Base-by-base conservation (phyloP, 352 stramenopile genomes). In the Globisporangium ultimum region DNA sequence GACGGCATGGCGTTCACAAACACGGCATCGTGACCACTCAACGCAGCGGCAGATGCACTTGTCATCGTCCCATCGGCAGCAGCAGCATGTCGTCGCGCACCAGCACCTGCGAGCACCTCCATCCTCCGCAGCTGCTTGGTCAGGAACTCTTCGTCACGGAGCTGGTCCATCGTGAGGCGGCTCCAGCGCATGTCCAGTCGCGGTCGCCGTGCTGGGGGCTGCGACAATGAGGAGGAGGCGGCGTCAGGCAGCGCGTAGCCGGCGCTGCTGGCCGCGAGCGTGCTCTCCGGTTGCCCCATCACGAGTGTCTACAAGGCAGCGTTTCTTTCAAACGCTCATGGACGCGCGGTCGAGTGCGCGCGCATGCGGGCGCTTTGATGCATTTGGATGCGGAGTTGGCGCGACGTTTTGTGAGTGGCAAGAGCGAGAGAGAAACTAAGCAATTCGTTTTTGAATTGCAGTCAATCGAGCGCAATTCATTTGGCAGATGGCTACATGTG, bases 111-210 rank as follows among this genome's bases (percentile, higher is more conserved):
- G 2, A 78, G 60, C 20, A 63, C 74, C 60, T 91, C 79, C 49
- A 87, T 69, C 3, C 80, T 80, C 40, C 76, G 74, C 43, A 86
- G 50, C 55, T 93, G 80, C 53, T 89, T 86, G 24, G 60, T 66
- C 34, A 93, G 62, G 28, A 91, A 93, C 46, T 82, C 78, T 21
- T 88, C 79, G 48, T 91, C 74, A 20, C 65, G 63, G 32, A 91
- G 67, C 50, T 90, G 81, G 5, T 75, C 78, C 43, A 88, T 71
- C 9, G 66, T 63, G 20, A 93, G 60, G n/a, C 78, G 72, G n/a
- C 72, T 66, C 84, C 84, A 93, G 9, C 80, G 79, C 58, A 82
- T 46, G 60, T 91, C 81, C 20, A 70, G 56, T n/a, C 84, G 78
- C 2, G 60, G 67, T 7, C 43, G 48, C 8, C 24, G 22, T 17